Evolutionary conservation across 345 rosid genomes (phyloP).

Genomic region (thale cress (Arabidopsis thaliana)): DNA sequence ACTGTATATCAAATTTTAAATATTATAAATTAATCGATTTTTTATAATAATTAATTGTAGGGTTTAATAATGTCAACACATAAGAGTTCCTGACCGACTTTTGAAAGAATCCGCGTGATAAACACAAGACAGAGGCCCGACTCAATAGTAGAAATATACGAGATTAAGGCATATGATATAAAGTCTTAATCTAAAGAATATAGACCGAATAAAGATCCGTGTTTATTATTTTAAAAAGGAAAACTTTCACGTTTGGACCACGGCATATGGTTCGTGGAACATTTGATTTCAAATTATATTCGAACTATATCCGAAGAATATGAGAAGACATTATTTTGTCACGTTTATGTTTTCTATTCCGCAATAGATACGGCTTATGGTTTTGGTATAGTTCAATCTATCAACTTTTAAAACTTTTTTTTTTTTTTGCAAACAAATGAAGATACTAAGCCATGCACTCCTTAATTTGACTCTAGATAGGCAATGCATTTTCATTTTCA

Average conservation of each 20-base stretch:
- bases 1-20: background rate
- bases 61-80: background rate
- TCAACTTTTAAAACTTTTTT: too few relatives aligned
- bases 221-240: background rate
- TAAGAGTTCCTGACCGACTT: background rate
- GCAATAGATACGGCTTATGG: background rate
- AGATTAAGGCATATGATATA: conserved; percentile 17
- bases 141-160: background rate
- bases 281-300: conserved; percentile 1
- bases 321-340: conserved; percentile 21
- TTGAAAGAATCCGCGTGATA: background rate
- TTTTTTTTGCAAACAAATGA: too few relatives aligned
- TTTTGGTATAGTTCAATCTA: background rate
- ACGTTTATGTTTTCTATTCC: conserved; percentile 15
- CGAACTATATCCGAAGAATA: conserved; percentile 1
- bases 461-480: background rate
- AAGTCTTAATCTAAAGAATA: background rate
- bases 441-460: background rate
- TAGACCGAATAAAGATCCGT: conserved; percentile 1
- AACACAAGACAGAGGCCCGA: conserved; percentile 16
- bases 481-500: background rate
- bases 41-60: background rate
- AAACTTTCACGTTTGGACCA: conserved; percentile 25
- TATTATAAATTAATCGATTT: background rate
- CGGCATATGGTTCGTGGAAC: conserved; percentile 37